Conservation (phyloP, 2,329 filamentous ascomycete genomes). For the Hymenoscyphus linearis region DNA sequence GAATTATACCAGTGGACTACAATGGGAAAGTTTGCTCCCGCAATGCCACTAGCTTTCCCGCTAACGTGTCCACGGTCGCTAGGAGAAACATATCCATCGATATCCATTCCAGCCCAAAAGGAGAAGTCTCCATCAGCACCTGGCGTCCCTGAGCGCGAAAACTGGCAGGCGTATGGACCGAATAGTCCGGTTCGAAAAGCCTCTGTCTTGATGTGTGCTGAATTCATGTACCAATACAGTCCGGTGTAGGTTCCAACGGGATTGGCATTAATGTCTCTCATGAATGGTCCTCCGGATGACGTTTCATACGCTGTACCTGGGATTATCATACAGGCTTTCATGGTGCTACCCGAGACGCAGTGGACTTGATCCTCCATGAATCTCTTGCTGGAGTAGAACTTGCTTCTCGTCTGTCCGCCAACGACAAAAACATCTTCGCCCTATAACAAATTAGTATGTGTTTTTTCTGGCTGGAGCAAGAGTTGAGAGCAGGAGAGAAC, state of each 20-base stretch:
- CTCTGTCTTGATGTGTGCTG: constrained; percentile 58
- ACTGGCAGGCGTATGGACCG: constrained; percentile 59
- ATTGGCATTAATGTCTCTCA: constrained; percentile 50
- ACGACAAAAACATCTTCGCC: constrained; percentile 51
- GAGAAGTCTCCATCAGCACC: constrained; percentile 43
- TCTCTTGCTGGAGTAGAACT: constrained; percentile 65
- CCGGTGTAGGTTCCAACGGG: constrained; percentile 52
- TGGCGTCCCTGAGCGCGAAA: constrained; percentile 53
- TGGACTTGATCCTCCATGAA: constrained; percentile 64
- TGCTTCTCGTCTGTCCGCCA: constrained; percentile 57
- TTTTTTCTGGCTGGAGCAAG: too few relatives aligned
- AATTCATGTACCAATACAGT: constrained; percentile 60
- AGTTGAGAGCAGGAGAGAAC: too few relatives aligned
- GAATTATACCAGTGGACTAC: constrained; percentile 64
- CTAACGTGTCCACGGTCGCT: constrained; percentile 53
- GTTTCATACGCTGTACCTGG: constrained; percentile 49
- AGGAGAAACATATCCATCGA: constrained; percentile 53
- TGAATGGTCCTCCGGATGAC: constrained; percentile 62
- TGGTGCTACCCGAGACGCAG: constrained; percentile 50
- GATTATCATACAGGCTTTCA: constrained; percentile 58
- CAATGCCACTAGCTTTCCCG: constrained; percentile 55
- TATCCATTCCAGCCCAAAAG: constrained; percentile 53
- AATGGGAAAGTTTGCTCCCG: constrained; percentile 42
- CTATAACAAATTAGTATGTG: too few relatives aligned
- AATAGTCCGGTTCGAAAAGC: constrained; percentile 56